Evolutionary conservation across 2,329 filamentous ascomycete genomes (phyloP).

Genomic region (Thelonectria blattea): DNA sequence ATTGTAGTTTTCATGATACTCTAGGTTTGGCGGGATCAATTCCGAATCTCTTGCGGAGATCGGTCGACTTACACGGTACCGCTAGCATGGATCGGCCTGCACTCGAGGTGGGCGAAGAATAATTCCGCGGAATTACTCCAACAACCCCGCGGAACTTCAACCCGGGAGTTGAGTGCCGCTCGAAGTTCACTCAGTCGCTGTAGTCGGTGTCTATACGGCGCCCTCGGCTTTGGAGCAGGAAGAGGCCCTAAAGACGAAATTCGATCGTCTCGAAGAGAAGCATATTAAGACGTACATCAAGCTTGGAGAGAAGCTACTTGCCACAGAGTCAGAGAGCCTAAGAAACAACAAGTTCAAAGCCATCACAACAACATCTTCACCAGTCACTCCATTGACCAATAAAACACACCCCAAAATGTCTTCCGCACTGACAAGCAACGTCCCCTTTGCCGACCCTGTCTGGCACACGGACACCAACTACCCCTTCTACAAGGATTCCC

Average conservation of each 20-base stretch:
- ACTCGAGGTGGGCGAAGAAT: neutral
- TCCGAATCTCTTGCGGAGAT: neutral
- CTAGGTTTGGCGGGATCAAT: neutral
- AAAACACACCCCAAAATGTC: neutral
- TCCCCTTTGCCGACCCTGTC: constrained; percentile 10
- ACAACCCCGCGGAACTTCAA: neutral
- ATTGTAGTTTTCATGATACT: neutral
- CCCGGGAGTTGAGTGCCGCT: neutral
- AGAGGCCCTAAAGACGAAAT: neutral
- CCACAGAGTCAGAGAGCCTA: neutral
- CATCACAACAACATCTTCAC: neutral
- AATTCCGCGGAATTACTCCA: constrained; percentile 2
- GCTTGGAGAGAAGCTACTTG: neutral
- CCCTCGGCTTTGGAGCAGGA: neutral
- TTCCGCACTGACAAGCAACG: neutral
- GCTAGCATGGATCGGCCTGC: neutral
- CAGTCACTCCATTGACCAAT: neutral
- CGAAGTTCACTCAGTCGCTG: neutral
- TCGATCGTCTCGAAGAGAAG: neutral
- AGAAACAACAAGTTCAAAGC: neutral
- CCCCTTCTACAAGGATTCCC: constrained; percentile 9
- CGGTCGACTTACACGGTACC: neutral
- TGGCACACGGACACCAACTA: neutral
- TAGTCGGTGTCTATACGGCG: neutral
- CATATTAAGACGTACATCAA: neutral